Base-by-base conservation (phyloP, 1,284 basidiomycete genomes). In the Ganoderma boninense region DNA sequence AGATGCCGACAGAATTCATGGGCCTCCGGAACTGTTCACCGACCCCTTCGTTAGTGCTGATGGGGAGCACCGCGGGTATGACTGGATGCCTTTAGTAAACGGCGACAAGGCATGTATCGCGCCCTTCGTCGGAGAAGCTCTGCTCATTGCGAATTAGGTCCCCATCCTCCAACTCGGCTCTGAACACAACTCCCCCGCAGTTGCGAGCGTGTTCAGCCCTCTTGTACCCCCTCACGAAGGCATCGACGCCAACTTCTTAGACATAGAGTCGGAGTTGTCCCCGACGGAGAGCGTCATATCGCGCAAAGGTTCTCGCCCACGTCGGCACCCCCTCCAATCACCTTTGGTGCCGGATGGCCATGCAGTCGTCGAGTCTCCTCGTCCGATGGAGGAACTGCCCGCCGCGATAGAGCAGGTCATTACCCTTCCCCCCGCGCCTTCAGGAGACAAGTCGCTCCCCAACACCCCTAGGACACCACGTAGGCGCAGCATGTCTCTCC, bases 241-340 rank as follows among this genome's bases (percentile, higher is more conserved):
- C n/a, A 66, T 77, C 42, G 75, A 74, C 46, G 73, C 66, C 44
- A 68, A 65, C 38, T 67, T 65, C 32, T 56, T 64, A 57, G 74
- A 74, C 40, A 46, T 66, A 26, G 73, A 76, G 43, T 57, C 69
- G 13, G 72, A 73, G 23, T 35, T 72, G 14, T 74, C 76, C 5
- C 73, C 76, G 6, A 72, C 68, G 6, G 69, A 67, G 14, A 61
- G 65, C 18, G 46, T 60, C 5, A 14, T 69, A 4, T 66, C 68
- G 38, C 49, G 56, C 13, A 65, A 49, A 40, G 57, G 57, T 4
- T 44, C 64, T 29, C 70, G 63, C 5, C 66, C 76, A 65, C 71
- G 64, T 64, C 67, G 23, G 71, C 80, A n/a, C 80, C 84, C 42
- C 83, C 84, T n/a, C 38, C n/a, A 46, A 20, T 57, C 61, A 4